Percentiles rank a stretch among this genome's conserved stretches.
Conservation (phyloP, 768 basidiomycete species). For the Botryobasidium botryosum region DNA sequence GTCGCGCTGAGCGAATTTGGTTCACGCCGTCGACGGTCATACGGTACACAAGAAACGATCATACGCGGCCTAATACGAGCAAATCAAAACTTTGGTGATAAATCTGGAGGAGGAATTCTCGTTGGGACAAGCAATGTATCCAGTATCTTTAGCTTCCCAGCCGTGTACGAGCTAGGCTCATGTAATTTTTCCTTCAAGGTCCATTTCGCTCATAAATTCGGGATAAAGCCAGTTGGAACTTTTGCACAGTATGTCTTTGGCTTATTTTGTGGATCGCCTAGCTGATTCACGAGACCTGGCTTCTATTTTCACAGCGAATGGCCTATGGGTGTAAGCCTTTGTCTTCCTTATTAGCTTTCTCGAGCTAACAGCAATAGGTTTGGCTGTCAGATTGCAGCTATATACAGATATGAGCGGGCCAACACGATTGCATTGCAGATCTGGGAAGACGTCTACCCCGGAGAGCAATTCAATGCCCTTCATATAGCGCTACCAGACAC, state of each 20-base stretch:
- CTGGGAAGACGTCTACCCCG: conserved; percentile 66
- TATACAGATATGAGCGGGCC: conserved; percentile 64
- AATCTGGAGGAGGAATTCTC: conserved; percentile 31
- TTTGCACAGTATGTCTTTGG: conserved; percentile 56
- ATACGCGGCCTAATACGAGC: conserved; percentile 53
- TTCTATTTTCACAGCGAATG: conserved; percentile 42
- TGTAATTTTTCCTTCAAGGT: conserved; percentile 31
- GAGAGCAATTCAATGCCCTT: conserved; percentile 22
- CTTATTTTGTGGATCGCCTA: conserved; percentile 8
- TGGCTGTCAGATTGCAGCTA: conserved; percentile 50
- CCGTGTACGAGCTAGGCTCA: conserved; percentile 1
- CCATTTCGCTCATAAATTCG: conserved; percentile 66
- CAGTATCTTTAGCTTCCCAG: not conserved
- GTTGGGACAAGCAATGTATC: conserved; percentile 81
- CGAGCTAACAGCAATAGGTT: conserved; percentile 3
- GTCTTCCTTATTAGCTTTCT: not conserved
- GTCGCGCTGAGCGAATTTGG: conserved; percentile 77
- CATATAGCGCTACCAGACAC: conserved; percentile 87
- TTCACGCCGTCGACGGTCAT: conserved; percentile 64
- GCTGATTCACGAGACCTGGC: not conserved
- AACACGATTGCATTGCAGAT: conserved; percentile 60
- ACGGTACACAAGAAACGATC: conserved; percentile 58
- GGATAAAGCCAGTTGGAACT: conserved; percentile 52
- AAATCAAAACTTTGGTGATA: conserved; percentile 28
- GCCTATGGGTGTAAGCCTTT: conserved; percentile 60